Evolutionary conservation across 805 yeast species (phyloP).

Genomic region (Saccharomycopsis fermentans): DNA sequence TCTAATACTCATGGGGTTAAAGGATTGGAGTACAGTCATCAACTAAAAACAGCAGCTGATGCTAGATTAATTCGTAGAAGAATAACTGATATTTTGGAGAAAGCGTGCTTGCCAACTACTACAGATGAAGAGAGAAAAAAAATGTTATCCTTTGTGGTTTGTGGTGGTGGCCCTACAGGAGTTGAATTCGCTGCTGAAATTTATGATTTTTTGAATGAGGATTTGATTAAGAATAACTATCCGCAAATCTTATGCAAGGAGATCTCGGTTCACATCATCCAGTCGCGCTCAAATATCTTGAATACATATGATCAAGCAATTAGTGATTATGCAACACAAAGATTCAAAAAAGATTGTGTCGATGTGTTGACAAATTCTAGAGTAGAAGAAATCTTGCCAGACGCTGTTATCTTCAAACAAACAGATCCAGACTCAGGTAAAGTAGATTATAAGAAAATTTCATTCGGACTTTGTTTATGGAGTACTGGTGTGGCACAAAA

Average conservation of each 20-base stretch:
- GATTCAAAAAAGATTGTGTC: constrained; percentile 52
- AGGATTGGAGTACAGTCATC: constrained; percentile 53
- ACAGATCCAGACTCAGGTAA: constrained; percentile 33
- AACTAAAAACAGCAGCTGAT: constrained; percentile 58
- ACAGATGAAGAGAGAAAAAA: constrained; percentile 52
- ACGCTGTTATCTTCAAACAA: constrained; percentile 50
- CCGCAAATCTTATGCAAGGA: constrained; percentile 54
- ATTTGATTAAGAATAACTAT: constrained; percentile 39
- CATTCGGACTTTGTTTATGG: constrained; percentile 65
- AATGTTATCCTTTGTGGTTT: constrained; percentile 48
- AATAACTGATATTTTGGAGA: constrained; percentile 46
- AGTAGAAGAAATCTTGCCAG: constrained; percentile 46
- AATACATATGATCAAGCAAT: constrained; percentile 61
- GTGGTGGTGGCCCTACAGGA: constrained; percentile 75
- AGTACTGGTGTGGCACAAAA: constrained; percentile 66
- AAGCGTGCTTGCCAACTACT: constrained; percentile 57
- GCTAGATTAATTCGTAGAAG: constrained; percentile 46
- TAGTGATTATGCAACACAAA: constrained; percentile 51
- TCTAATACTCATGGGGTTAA: constrained; percentile 63
- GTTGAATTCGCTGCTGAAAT: constrained; percentile 68
- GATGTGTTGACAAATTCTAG: constrained; percentile 57
- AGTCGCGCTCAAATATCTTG: constrained; percentile 55
- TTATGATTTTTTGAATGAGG: constrained; percentile 56
- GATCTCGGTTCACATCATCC: constrained; percentile 58
- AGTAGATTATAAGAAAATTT: constrained; percentile 35